phyloP scores from a whole-genome alignment of 805 yeast genomes.

The Metschnikowia cerradonensis region DNA sequence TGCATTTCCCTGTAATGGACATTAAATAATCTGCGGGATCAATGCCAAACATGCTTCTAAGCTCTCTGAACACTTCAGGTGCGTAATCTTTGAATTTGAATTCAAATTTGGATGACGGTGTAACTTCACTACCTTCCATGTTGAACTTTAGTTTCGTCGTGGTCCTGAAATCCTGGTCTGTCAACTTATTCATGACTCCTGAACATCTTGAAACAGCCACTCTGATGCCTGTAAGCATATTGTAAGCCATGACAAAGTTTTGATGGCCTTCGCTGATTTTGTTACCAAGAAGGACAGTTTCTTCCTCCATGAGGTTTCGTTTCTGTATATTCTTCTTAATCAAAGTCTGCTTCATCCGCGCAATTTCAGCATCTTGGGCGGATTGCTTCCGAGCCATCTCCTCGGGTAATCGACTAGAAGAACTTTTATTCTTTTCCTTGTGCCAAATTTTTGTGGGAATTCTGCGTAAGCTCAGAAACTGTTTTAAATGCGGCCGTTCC shows the following conservation, averaged over 20 bases:
- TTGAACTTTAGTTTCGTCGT: constrained; percentile 84
- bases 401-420: not conserved
- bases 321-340: constrained; percentile 41
- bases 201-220: constrained; percentile 93
- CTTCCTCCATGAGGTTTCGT: constrained; percentile 45
- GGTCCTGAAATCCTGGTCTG: constrained; percentile 63
- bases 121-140: constrained; percentile 77
- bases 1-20: constrained; percentile 88
- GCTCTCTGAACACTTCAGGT: constrained; percentile 88
- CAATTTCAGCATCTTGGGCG: constrained; percentile 39
- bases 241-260: constrained; percentile 90
- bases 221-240: constrained; percentile 95
- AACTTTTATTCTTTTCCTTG: not conserved
- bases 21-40: constrained; percentile 96
- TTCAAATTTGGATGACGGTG: constrained; percentile 92
- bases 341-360: constrained; percentile 48
- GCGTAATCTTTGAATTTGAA: constrained; percentile 95
- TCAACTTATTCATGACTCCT: constrained; percentile 71
- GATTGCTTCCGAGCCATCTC: constrained; percentile 3
- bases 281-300: constrained; percentile 66
- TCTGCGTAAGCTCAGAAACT: constrained; percentile 10
- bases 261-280: constrained; percentile 90
- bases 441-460: constrained; percentile 10
- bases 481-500: constrained; percentile 8
- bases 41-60: constrained; percentile 73